Evolutionary conservation across 495 filamentous ascomycete genomes (phyloP).

Genomic region (Annulohypoxylon maeteangense): DNA sequence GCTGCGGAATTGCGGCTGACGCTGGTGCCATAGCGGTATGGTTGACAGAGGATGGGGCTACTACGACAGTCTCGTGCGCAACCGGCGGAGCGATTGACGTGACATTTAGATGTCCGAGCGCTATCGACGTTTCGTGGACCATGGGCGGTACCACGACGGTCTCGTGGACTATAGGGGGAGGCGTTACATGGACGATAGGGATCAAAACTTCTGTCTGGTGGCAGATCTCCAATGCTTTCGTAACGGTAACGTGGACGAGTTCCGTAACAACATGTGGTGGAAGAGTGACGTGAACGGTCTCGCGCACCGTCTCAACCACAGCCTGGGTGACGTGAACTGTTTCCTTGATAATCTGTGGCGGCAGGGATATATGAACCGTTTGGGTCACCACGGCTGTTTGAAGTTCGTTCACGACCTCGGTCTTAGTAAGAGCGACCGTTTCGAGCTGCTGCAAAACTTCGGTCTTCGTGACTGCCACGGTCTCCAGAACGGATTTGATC

Average conservation of each 20-base stretch:
- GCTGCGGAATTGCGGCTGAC: not conserved
- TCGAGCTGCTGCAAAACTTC: constrained; percentile 22
- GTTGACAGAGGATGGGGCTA: not conserved
- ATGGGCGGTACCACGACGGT: constrained; percentile 12
- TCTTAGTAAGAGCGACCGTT: constrained; percentile 27
- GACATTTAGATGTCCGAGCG: constrained; percentile 3
- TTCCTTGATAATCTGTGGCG: constrained; percentile 27
- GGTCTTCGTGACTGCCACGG: constrained; percentile 25
- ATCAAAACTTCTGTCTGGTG: constrained; percentile 21
- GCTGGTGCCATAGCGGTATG: not conserved
- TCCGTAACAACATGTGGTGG: constrained; percentile 12
- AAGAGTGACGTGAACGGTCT: constrained; percentile 25
- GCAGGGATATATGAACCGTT: constrained; percentile 22
- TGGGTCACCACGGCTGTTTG: constrained; percentile 23
- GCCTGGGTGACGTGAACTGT: constrained; percentile 25
- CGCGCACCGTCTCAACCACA: constrained; percentile 11
- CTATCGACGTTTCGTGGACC: constrained; percentile 15
- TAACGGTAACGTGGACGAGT: constrained; percentile 28
- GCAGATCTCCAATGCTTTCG: constrained; percentile 13
- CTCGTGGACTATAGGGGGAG: constrained; percentile 15
- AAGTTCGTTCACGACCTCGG: constrained; percentile 23
- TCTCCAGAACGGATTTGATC: constrained; percentile 17
- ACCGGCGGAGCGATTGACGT: constrained; percentile 14
- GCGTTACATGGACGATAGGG: constrained; percentile 20
- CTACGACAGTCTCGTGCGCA: constrained; percentile 7